Conservation (phyloP, 805 yeast genomes). For the Schwanniomyces occidentalis region DNA sequence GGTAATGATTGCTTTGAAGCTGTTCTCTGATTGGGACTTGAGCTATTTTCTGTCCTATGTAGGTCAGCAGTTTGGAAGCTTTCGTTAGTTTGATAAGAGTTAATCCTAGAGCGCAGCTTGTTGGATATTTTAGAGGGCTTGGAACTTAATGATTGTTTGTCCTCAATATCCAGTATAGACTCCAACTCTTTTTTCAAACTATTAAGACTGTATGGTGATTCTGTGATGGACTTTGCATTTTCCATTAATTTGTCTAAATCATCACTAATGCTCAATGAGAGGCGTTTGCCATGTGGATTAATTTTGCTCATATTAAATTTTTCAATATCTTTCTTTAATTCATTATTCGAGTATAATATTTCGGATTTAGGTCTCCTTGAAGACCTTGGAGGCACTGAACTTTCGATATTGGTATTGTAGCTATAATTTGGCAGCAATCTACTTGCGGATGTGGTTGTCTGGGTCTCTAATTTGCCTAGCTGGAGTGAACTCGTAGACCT, state of each 20-base stretch:
- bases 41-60: not conserved
- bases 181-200: too few species aligned
- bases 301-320: slow-evolving; percentile 5
- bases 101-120: too few species aligned
- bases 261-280: slow-evolving; percentile 31
- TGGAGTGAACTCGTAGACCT: too few species aligned
- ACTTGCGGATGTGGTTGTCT: not conserved
- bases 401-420: slow-evolving; percentile 35
- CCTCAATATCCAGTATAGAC: too few species aligned
- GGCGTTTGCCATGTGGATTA: slow-evolving; percentile 13
- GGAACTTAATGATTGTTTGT: too few species aligned
- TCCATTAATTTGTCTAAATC: slow-evolving; percentile 42
- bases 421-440: slow-evolving; percentile 25
- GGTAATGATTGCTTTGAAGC: slow-evolving; percentile 14
- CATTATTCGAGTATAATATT: slow-evolving; percentile 7
- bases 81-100: slow-evolving; percentile 1
- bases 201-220: too few species aligned
- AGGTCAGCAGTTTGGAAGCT: slow-evolving; percentile 9
- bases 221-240: slow-evolving; percentile 22
- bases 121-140: too few species aligned
- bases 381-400: slow-evolving; percentile 41
- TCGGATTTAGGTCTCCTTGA: slow-evolving; percentile 38
- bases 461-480: slow-evolving; percentile 13
- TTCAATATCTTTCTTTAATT: slow-evolving; percentile 8
- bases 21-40: slow-evolving; percentile 2